A percentile compares a stretch with the other conserved stretches of the same genome.
Evolutionary conservation across 2,329 filamentous ascomycete species (phyloP).

Genomic region (Talaromyces sp.): DNA sequence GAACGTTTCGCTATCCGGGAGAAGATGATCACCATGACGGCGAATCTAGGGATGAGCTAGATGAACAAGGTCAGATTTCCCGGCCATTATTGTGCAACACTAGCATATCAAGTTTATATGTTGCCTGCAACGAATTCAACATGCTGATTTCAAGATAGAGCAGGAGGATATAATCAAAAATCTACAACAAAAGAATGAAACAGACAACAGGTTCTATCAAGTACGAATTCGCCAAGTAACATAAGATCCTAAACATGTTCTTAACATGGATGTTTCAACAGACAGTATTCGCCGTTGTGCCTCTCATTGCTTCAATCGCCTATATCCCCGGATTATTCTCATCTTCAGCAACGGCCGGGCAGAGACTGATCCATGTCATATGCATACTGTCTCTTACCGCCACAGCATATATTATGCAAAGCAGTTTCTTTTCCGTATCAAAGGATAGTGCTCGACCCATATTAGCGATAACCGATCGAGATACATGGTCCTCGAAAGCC

Average conservation of each 20-base stretch:
- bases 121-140: no score
- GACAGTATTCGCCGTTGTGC: slow-evolving; percentile 36
- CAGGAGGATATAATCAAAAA: slow-evolving; percentile 42
- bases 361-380: slow-evolving; percentile 31
- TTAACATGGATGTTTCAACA: slow-evolving; percentile 21
- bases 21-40: slow-evolving; percentile 43
- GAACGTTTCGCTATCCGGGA: slow-evolving; percentile 71
- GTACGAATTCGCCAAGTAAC: slow-evolving; percentile 26
- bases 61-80: slow-evolving; percentile 64
- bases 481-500: neutral
- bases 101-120: neutral
- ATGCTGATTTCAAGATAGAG: slow-evolving; percentile 28
- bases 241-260: neutral
- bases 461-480: neutral
- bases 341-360: slow-evolving; percentile 18
- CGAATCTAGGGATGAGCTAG: slow-evolving; percentile 60
- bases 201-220: slow-evolving; percentile 39
- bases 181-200: slow-evolving; percentile 36
- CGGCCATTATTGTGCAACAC: neutral
- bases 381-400: slow-evolving; percentile 35
- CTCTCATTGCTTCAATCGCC: slow-evolving; percentile 30
- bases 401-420: slow-evolving; percentile 39
- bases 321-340: slow-evolving; percentile 35
- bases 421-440: slow-evolving; percentile 26
- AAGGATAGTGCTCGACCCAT: neutral